Base-by-base conservation (phyloP, 257 asterid species). In the Forsythia viridissima region DNA sequence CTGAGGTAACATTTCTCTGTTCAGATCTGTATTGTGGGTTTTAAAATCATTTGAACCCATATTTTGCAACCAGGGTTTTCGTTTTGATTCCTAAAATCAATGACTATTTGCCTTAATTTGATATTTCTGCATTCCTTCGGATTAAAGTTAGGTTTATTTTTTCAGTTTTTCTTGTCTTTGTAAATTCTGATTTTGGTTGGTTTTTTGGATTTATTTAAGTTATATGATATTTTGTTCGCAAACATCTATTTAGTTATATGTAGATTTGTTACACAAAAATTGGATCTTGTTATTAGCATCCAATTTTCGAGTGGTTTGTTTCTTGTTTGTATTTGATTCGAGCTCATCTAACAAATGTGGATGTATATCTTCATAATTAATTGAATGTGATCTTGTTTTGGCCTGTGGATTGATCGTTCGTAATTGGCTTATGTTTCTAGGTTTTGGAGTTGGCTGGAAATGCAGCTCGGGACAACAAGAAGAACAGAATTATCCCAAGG, bases 401-500 rank as follows among this genome's bases (percentile, higher is more conserved):
- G 8, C 9, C 6, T 4, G 2, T 63, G 15, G 30, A 11, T 63
- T 63, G 16, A 63, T 63, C 18, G 4, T 21, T 10, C 39, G 5
- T 0, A 63, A 57, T 18, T 59, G n/a, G 66, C 0, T 6, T 57
- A 20, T 3, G n/a, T 43, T 13, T 70, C 8, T 7, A 70, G 74
- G 74, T 70, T 15, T 8, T 70, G 51, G 74, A 70, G 30, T 39
- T 70, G 12, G 74, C 74, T 13, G 74, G 74, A 36, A 70, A 70
- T 70, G 74, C 74, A 2, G 74, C 74, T 1, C 52, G 74, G 10
- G 74, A 70, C 55, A 70, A 70, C 74, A 70, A 70, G 55, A 70
- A 70, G 74, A 41, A 15, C 36, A 70, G 74, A 39, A 70, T 70
- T 24, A 70, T 70, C 48, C 74, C 74, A 20, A 70, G 74, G 74